A percentile compares a stretch with the other conserved stretches of the same genome.
These are phyloP conservation scores for Paramyrothecium sp. DNA, from an alignment of 2,329 filamentous ascomycete species.

Conservation along the genomic window DNA sequence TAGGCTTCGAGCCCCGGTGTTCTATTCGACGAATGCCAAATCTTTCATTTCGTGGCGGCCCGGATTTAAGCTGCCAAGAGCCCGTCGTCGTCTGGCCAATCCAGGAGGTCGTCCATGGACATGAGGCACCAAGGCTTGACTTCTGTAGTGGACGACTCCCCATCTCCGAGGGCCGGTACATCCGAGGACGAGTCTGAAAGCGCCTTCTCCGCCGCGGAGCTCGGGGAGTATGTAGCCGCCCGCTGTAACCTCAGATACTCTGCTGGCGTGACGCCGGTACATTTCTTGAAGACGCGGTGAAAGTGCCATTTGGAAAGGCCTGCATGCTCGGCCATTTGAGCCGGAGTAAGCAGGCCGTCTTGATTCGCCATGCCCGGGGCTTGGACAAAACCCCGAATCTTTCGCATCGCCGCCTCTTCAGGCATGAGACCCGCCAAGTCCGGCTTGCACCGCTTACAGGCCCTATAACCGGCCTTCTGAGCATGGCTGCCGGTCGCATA, in stretches of 20 bases:
- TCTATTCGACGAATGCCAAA: too few relatives aligned
- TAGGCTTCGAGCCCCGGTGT: too few relatives aligned
- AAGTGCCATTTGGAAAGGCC: conserved; percentile 58
- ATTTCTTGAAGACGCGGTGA: conserved; percentile 57
- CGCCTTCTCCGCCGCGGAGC: too few relatives aligned
- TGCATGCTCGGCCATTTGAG: conserved; percentile 47
- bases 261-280: conserved; percentile 45
- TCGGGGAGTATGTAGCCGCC: not conserved
- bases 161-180: not conserved
- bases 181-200: too few relatives aligned
- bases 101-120: not conserved
- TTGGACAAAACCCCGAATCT: conserved; percentile 30
- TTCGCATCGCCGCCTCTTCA: conserved; percentile 41
- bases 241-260: conserved; percentile 27
- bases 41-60: too few relatives aligned
- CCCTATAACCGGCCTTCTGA: conserved; percentile 44
- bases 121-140: conserved; percentile 1
- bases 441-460: conserved; percentile 58
- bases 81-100: conserved; percentile 3
- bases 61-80: not conserved
- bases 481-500: conserved; percentile 46
- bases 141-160: conserved; percentile 4
- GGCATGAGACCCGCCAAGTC: conserved; percentile 37
- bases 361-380: conserved; percentile 17
- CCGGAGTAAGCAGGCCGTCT: conserved; percentile 30